Evolutionary conservation across 2,329 filamentous ascomycete species (phyloP), one percentile per base, ranked within the genome.

Genomic region (Pyrenophora tritici-repentis): DNA sequence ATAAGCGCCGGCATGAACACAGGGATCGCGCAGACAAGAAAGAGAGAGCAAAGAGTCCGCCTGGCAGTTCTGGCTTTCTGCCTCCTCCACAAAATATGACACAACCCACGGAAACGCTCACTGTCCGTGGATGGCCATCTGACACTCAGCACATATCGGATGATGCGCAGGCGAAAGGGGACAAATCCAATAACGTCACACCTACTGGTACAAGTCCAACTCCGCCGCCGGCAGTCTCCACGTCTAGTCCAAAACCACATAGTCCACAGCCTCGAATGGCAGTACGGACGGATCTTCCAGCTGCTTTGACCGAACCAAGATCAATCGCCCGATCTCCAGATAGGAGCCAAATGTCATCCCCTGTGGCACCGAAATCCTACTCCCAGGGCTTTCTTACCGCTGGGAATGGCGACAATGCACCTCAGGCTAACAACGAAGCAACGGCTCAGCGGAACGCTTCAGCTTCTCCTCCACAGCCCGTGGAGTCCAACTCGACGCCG

Each of bases 1-100:
- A 85, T 57, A 83, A 82, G 56, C 88, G 86, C 71, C 78, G 87
- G 48, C 79, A 84, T 24, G 84, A 86, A 36, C 80, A 82, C 24
- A 80, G 79, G 51, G 80, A 82, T 24, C 75, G 77, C 50, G 78
- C 82, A 32, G 78, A 76, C 16, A 83, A 83, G 59, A 80, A 80
- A 57, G 79, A 77, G 43, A 73, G 78, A 17, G 76, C 80, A 13
- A 81, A 80, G 63, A 83, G 80, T 50, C 81, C 81, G 9, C 77
- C 76, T 20, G 67, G 65, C 20, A 69, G 63, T 34, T 62, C 65
- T 0, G 60, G 52, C 29, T 62, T 67, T 20, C 31, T 67, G 36
- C 46, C 52, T 16, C 40, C 47, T 13, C 57, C 63, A 2, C 63
- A 65, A 24, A 61, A 58, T 24, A 42, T 71, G 20, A 57, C 42